Evolutionary conservation across 495 filamentous ascomycete species (phyloP), one percentile per base, ranked within the genome.

Genomic region (Entonaema liquescens): DNA sequence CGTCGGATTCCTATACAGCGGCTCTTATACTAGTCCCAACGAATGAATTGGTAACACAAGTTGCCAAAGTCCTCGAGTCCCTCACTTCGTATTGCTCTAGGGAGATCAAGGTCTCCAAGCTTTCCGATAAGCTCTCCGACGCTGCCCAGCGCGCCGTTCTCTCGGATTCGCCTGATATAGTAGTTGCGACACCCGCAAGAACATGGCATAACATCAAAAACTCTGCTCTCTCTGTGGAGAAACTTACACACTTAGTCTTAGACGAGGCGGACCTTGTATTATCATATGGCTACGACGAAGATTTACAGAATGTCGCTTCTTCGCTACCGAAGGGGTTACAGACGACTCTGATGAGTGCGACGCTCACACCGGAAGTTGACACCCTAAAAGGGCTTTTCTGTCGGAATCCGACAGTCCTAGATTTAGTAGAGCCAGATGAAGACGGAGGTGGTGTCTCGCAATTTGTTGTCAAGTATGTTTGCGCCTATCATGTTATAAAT

Each of bases 201-300:
- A 92, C 90, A 26, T 85, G 91, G 62, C 79, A 86, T 33, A 91
- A 93, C 73, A 77, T 94, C 62, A 91, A 91, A 62, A 87, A 84
- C 47, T 88, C 88, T 0, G 85, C 89, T 0, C 84, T 97, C 53
- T 87, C 87, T 2, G 79, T 96, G 17, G 86, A 89, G 8, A 84
- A 87, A 59, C 85, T 98, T 38, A 85, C 87, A 53, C 87, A 94
- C 59, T 81, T 99, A 13, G 94, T 98, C 11, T 90, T 99, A 62
- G 95, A 99, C 74, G 95, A 99, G 80, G 94, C 94, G 3, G 95
- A 99, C 78, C 78, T 98, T 59, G 90, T 98, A n/a, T 82, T 98
- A 59, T 94, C 91, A 8, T 99, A 98, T 74, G 95, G 94, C 52
- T 97, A 98, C 73, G 91, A 95, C 40, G 91, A 95, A 55, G 95